phyloP scores from a whole-genome alignment of 1,284 basidiomycete species.

The Pseudozyma tsukubaensis region DNA sequence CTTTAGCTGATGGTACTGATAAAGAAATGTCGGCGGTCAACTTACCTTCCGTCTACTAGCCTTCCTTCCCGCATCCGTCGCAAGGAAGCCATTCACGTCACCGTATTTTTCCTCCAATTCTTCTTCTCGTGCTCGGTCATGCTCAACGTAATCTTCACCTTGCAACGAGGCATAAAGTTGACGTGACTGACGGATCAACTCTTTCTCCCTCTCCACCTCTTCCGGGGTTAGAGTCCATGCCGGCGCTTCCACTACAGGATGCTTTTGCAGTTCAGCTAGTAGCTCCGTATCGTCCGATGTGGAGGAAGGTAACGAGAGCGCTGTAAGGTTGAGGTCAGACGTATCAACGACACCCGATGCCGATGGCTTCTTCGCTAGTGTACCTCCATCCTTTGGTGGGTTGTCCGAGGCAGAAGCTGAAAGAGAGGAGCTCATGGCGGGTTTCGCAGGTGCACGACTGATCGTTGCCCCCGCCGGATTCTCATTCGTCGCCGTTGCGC shows the following conservation, averaged over 20 bases:
- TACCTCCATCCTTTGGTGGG: too few relatives aligned
- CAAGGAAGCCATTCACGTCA: constrained; percentile 57
- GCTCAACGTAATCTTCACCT: constrained; percentile 18
- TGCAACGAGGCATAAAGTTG: neutral
- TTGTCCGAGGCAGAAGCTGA: too few relatives aligned
- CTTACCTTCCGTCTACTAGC: constrained; percentile 46
- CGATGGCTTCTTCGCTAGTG: neutral
- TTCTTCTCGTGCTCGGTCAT: constrained; percentile 1
- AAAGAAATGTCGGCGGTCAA: neutral
- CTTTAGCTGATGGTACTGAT: too few relatives aligned
- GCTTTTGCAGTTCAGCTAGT: constrained; percentile 14
- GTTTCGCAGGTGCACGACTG: constrained; percentile 24
- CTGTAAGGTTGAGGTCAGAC: constrained; percentile 26
- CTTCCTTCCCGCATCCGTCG: constrained; percentile 37
- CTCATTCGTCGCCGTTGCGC: neutral
- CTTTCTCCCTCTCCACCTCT: constrained; percentile 40
- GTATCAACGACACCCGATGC: constrained; percentile 3
- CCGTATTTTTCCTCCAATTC: constrained; percentile 33
- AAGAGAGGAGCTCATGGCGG: too few relatives aligned
- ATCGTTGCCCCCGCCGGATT: constrained; percentile 6
- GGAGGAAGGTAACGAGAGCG: constrained; percentile 18
- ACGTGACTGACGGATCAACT: constrained; percentile 6
- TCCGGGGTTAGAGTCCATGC: constrained; percentile 28
- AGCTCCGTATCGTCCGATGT: constrained; percentile 23
- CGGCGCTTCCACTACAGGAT: constrained; percentile 22